Base-by-base conservation (phyloP, 768 basidiomycete genomes). In the Ephemerocybe angulata region DNA sequence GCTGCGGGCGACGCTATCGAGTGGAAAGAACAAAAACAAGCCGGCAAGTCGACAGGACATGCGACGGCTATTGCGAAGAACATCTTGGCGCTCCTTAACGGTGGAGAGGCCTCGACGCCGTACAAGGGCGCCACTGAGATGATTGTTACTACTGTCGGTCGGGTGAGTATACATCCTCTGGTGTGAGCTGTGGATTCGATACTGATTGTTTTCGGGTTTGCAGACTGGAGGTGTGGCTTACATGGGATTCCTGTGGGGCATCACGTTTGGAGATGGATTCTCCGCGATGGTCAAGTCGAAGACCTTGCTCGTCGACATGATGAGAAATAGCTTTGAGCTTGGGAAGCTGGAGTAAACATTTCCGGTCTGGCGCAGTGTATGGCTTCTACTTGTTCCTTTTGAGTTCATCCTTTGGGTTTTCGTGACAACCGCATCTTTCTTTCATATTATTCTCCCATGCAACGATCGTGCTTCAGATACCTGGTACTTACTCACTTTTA, bases 1-100 rank as follows among this genome's bases (percentile, higher is more conserved):
- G 87, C 86, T 0, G 72, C 71, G 1, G 87, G 87, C 2, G 87
- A 89, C 60, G 74, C 85, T 57, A 77, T 83, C 58, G 83, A 86
- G 43, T 82, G 79, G 72, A 54, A 68, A 0, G 87, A 88, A 64
- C 81, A 86, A 62, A 87, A 87, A 61, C 84, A 76, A 42, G 48
- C 28, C 4, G 60, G 63, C 11, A 65, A 56, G 22, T 51, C 48
- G 0, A 41, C 33, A 2, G 69, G 65, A 3, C 85, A 86, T 43
- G 67, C 64, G 1, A 58, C 53, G 0, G 59, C 83, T 27, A 71
- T 79, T 19, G 70, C 71, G 7, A 65, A 70, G n/a, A 87, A 87
- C 58, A 63, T 85, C 15, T 22, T 80, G 11, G 59, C 59, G 7
- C 63, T 64, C 31, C 55, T 72, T 13, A 54, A 61, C 6, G 64